Evolutionary conservation across 441 rosid species (phyloP), one percentile per base, ranked within the genome.

Genomic region (Gossypium laxum): DNA sequence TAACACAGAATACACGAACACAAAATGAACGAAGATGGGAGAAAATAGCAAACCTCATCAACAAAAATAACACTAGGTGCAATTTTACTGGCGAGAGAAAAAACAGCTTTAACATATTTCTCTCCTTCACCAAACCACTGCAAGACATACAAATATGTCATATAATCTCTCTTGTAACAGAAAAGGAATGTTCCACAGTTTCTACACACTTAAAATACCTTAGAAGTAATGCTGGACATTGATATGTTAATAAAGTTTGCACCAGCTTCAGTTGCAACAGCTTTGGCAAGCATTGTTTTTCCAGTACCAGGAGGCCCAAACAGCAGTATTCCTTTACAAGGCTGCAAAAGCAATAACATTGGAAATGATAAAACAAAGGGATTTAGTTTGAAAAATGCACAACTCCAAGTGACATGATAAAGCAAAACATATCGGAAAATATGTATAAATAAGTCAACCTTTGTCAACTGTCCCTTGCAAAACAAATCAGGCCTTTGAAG

Each of bases 51-150:
- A 79, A 95, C 99, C 99, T 95, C 99, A 68, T 95, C 99, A 69
- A 94, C 92, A 81, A 94, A 94, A 77, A 94, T 76, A 74, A 94
- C 93, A 75, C 97, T 92, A 0, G 99, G 99, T 67, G 99, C 91
- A 76, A 92, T 91, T 84, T 95, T 95, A 80, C 98, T 91, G 5
- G 99, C 98, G 38, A 95, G 81, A 71, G 99, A 92, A 80, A 95
- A 95, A 43, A 95, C 97, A 10, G 98, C 98, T 80, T 91, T 92
- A 18, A 92, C 98, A 72, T 91, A 92, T 82, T 95, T 95, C 79
- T 95, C 99, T 51, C 98, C 99, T 84, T 95, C 98, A 77, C 99
- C 99, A 86, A 95, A 95, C 99, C 98, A 95, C 99, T 95, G 91
- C 86, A 88, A 72, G 24, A 38, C 75, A 79, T 48, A 64, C 48